A percentile compares a stretch with the other conserved stretches of the same genome.
These are phyloP conservation scores for Periconia sp. DNA, from an alignment of 2,329 filamentous ascomycete species.

Conservation along the genomic window DNA sequence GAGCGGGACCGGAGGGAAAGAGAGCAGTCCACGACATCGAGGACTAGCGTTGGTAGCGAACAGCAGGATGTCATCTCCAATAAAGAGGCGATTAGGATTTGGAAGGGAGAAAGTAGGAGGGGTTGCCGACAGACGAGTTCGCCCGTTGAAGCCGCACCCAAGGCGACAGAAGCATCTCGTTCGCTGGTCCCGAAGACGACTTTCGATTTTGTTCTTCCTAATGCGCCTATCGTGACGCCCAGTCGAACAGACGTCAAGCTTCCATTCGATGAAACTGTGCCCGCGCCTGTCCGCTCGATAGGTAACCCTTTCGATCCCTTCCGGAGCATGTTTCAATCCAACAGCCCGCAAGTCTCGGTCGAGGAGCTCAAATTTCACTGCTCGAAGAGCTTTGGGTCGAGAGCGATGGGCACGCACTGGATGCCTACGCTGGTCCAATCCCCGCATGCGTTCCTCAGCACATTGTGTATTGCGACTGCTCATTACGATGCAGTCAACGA, in stretches of 20 bases:
- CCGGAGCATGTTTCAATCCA: slow-evolving; percentile 39
- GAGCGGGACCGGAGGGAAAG: slow-evolving; percentile 9
- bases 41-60: slow-evolving; percentile 18
- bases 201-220: slow-evolving; percentile 20
- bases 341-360: slow-evolving; percentile 34
- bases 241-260: slow-evolving; percentile 16
- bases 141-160: slow-evolving; percentile 1
- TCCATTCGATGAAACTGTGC: slow-evolving; percentile 23
- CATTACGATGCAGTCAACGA: slow-evolving; percentile 39
- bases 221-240: slow-evolving; percentile 29
- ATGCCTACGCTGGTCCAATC: slow-evolving; percentile 40
- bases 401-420: slow-evolving; percentile 40
- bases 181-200: slow-evolving; percentile 7
- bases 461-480: slow-evolving; percentile 41
- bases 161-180: slow-evolving; percentile 11
- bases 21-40: slow-evolving; percentile 24
- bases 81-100: slow-evolving; percentile 14
- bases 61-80: slow-evolving; percentile 15
- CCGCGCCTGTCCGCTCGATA: slow-evolving; percentile 31
- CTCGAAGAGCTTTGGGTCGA: slow-evolving; percentile 40
- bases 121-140: neutral
- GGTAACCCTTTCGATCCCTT: slow-evolving; percentile 44
- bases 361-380: slow-evolving; percentile 44
- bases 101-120: slow-evolving; percentile 6
- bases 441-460: slow-evolving; percentile 45